Conservation (phyloP, 2,329 filamentous ascomycete genomes). For the Anthostomella pinea region DNA sequence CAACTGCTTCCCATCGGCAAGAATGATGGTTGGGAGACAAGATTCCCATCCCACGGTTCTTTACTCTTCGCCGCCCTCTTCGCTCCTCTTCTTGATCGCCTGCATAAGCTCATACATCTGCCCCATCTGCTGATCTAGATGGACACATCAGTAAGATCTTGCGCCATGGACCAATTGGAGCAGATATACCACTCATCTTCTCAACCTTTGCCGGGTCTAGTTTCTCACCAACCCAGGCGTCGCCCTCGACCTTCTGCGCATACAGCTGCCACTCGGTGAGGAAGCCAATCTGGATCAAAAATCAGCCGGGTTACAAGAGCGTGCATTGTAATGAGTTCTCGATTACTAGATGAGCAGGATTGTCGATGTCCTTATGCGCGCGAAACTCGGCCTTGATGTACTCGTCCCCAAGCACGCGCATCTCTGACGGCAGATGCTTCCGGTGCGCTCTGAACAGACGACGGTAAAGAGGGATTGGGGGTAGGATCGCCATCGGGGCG, state of each 20-base stretch:
- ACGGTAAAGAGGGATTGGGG: constrained; percentile 86
- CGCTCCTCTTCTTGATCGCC: constrained; percentile 56
- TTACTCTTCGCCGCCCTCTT: constrained; percentile 23
- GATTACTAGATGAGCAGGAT: constrained; percentile 81
- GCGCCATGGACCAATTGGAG: not conserved
- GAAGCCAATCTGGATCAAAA: constrained; percentile 74
- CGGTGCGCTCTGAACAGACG: constrained; percentile 84
- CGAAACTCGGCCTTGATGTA: constrained; percentile 94
- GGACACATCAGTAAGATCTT: constrained; percentile 6
- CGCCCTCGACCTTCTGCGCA: constrained; percentile 86
- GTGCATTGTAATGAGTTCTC: not conserved
- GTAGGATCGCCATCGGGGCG: constrained; percentile 64
- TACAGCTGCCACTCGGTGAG: constrained; percentile 96
- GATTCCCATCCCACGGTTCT: too few species aligned
- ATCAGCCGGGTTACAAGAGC: not conserved
- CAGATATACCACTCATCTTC: constrained; percentile 82
- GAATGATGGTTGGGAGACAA: too few species aligned
- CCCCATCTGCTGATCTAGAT: constrained; percentile 80
- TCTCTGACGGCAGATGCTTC: constrained; percentile 68
- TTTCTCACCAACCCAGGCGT: constrained; percentile 79
- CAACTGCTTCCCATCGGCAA: too few species aligned
- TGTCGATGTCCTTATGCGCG: constrained; percentile 78
- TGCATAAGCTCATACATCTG: constrained; percentile 95
- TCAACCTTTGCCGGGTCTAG: constrained; percentile 80
- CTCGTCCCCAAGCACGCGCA: constrained; percentile 81